Evolutionary conservation across 768 basidiomycete genomes (phyloP).

Genomic region (Leccinum olivaceopallidum): DNA sequence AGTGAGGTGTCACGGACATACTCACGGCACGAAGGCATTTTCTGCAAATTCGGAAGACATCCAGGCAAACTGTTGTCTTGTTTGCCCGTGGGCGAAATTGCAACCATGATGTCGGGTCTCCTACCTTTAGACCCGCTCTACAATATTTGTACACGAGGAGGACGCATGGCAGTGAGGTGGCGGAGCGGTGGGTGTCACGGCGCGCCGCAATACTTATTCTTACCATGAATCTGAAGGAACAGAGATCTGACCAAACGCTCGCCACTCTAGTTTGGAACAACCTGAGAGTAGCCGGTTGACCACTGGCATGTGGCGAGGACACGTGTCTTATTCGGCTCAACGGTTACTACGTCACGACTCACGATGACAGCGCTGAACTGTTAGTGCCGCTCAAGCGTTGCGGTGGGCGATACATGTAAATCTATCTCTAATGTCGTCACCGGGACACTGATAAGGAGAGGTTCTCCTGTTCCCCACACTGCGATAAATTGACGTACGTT

Average conservation of each 20-base stretch:
- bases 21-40: conserved; percentile 1
- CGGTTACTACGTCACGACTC: neutral
- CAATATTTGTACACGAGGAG: conserved; percentile 13
- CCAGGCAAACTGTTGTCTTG: neutral
- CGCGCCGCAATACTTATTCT: conserved; percentile 9
- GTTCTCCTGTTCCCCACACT: neutral
- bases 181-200: conserved; percentile 4
- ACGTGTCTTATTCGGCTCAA: conserved; percentile 8
- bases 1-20: neutral
- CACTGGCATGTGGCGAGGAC: conserved; percentile 18
- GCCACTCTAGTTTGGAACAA: conserved; percentile 3
- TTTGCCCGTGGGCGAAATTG: conserved; percentile 8
- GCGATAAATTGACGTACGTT: neutral
- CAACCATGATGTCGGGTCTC: neutral
- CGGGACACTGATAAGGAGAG: neutral
- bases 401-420: neutral
- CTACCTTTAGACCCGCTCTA: neutral
- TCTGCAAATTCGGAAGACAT: neutral
- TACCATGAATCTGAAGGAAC: conserved; percentile 12
- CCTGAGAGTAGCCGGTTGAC: neutral
- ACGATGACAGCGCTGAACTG: neutral
- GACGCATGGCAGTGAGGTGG: conserved; percentile 3
- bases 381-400: neutral
- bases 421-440: neutral
- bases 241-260: conserved; percentile 12